A percentile compares a stretch with the other conserved stretches of the same genome.
Conservation (phyloP, 192 early-diverging fungal species). For the Entomortierella lignicola region DNA sequence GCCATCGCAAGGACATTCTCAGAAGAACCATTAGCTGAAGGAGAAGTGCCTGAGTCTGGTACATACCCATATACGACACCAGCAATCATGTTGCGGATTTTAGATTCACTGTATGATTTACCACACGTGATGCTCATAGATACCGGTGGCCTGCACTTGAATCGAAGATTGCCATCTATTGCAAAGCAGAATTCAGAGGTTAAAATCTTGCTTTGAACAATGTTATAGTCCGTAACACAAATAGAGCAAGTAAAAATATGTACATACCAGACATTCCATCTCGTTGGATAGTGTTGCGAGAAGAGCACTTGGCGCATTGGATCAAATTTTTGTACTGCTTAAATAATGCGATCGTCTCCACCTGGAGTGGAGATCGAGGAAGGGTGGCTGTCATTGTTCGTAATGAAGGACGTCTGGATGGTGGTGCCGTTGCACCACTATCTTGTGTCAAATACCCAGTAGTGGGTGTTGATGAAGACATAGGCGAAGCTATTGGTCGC, state of each 20-base stretch:
- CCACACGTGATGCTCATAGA: slow-evolving; percentile 43
- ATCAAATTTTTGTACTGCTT: slow-evolving; percentile 38
- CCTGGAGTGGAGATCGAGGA: slow-evolving; percentile 32
- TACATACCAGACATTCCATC: slow-evolving; percentile 44
- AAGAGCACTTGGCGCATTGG: slow-evolving; percentile 40
- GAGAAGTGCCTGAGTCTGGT: slow-evolving; percentile 22
- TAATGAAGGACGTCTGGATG: slow-evolving; percentile 23
- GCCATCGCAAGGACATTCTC: slow-evolving; percentile 39
- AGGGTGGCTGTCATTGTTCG: slow-evolving; percentile 30
- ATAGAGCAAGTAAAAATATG: neutral
- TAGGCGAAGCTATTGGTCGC: neutral
- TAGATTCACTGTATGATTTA: slow-evolving; percentile 45
- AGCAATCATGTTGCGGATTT: slow-evolving; percentile 46
- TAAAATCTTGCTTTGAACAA: neutral
- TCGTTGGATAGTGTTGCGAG: slow-evolving; percentile 44
- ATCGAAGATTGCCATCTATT: slow-evolving; percentile 38
- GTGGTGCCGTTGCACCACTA: slow-evolving; percentile 18
- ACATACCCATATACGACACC: slow-evolving; percentile 36
- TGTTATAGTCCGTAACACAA: neutral
- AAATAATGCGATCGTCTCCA: slow-evolving; percentile 39
- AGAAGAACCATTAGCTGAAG: slow-evolving; percentile 14
- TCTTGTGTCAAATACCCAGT: slow-evolving; percentile 17
- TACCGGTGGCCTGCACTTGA: slow-evolving; percentile 44
- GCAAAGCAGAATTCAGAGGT: no score
- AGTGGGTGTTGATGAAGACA: slow-evolving; percentile 14